These are phyloP conservation scores for Micractinium sp. DNA, from an alignment of 139 green algal species.

Conservation along the genomic window DNA sequence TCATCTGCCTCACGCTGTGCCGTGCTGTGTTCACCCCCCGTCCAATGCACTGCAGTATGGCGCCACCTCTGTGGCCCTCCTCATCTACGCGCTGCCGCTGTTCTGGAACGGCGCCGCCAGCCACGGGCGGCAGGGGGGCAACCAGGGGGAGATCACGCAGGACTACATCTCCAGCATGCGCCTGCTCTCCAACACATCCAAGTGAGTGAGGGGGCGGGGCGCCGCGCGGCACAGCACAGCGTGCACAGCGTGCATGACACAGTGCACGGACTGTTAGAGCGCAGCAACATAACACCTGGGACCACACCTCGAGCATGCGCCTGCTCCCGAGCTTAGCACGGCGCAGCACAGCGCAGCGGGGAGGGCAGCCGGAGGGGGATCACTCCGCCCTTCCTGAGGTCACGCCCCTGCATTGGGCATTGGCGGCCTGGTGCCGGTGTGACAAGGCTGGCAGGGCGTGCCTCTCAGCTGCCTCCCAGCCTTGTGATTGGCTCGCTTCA, in stretches of 20 bases:
- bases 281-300: too few species aligned
- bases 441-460: conserved; percentile 70
- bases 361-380: too few species aligned
- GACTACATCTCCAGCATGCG: conserved; percentile 90
- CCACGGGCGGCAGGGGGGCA: neutral
- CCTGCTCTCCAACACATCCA: conserved; percentile 87
- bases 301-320: too few species aligned
- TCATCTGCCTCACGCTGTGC: neutral
- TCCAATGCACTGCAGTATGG: conserved; percentile 39
- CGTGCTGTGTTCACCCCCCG: neutral
- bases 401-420: conserved; percentile 58
- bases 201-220: conserved; percentile 26
- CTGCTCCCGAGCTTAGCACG: too few species aligned
- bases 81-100: conserved; percentile 85
- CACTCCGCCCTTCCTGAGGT: too few species aligned
- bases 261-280: too few species aligned
- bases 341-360: too few species aligned
- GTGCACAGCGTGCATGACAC: neutral
- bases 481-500: neutral
- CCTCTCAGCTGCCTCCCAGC: neutral
- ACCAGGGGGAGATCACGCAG: conserved; percentile 25
- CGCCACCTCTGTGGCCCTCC: conserved; percentile 80
- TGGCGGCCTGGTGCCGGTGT: conserved; percentile 94
- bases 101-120: conserved; percentile 64
- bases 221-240: too few species aligned